Conservation (phyloP, 208 protist genomes). For the Crithidia acanthocephali region DNA sequence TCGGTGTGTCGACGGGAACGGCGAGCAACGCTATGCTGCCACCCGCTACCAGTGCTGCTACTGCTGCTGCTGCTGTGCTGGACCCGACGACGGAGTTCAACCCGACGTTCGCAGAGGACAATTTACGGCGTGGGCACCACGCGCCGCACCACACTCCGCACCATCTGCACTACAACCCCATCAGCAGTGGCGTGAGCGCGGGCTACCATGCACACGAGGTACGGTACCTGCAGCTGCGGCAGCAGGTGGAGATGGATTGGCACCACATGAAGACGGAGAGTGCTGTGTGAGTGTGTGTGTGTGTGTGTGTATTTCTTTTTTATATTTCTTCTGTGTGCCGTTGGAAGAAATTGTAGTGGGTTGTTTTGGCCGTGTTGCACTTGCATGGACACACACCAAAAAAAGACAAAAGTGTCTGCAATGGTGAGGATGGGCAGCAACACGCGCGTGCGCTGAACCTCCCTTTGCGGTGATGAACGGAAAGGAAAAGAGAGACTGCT, state of each 20-base stretch:
- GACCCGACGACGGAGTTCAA: constrained; percentile 13
- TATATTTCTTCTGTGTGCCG: not conserved
- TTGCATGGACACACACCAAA: no score
- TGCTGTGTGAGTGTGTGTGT: constrained; percentile 1
- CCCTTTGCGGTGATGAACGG: no score
- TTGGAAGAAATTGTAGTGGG: no score
- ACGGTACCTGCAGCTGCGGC: constrained; percentile 22
- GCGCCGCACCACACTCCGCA: not conserved
- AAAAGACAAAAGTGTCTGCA: no score
- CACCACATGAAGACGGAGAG: constrained; percentile 10
- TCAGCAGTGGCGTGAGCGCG: constrained; percentile 4
- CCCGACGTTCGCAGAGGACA: not conserved
- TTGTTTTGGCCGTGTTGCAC: no score
- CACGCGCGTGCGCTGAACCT: no score
- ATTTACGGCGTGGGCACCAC: not conserved
- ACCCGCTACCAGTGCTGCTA: no score
- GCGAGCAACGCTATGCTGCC: no score
- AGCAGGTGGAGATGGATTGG: constrained; percentile 31
- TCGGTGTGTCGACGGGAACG: no score
- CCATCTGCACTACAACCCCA: constrained; percentile 4
- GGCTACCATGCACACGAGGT: constrained; percentile 22
- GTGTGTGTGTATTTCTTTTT: not conserved
- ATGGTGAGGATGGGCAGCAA: no score
- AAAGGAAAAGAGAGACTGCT: no score
- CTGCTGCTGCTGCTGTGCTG: not conserved